Conservation (phyloP, 2,329 filamentous ascomycete species). For the Cordyceps fumosorosea region DNA sequence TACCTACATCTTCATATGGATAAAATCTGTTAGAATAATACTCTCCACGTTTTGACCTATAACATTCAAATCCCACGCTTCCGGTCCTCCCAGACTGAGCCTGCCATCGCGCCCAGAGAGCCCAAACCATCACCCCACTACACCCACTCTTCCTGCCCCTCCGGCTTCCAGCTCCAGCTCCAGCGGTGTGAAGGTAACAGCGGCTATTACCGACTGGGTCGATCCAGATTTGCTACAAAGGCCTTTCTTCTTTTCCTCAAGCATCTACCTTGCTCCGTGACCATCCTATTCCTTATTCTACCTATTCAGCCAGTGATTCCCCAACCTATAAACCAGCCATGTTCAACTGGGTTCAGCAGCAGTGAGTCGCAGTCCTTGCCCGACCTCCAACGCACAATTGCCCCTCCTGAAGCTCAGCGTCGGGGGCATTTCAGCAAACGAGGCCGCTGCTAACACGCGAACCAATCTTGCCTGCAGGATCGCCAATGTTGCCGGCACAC, state of each 20-base stretch:
- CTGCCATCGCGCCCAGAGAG: neutral
- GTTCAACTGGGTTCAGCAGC: conserved; percentile 94
- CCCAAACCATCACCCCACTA: neutral
- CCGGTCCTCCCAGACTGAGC: neutral
- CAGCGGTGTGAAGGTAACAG: conserved; percentile 9
- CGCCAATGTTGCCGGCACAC: conserved; percentile 82
- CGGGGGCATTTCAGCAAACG: neutral
- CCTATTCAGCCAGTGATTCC: neutral
- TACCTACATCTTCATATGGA: no score
- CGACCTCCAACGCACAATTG: neutral
- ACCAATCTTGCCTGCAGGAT: conserved; percentile 36
- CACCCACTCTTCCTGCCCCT: conserved; percentile 9
- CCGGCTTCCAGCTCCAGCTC: neutral
- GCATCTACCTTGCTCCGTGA: neutral
- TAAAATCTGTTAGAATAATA: neutral
- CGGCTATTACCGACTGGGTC: conserved; percentile 11
- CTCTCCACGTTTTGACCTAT: neutral
- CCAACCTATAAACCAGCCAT: conserved; percentile 39
- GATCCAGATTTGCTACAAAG: conserved; percentile 4
- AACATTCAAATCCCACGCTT: neutral
- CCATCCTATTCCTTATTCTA: neutral
- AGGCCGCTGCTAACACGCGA: conserved; percentile 18
- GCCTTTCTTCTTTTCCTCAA: conserved; percentile 9
- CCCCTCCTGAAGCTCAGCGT: neutral
- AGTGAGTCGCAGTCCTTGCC: conserved; percentile 47